Conservation (phyloP, 164 flowering plant genomes). For the Pachysandra terminalis region DNA sequence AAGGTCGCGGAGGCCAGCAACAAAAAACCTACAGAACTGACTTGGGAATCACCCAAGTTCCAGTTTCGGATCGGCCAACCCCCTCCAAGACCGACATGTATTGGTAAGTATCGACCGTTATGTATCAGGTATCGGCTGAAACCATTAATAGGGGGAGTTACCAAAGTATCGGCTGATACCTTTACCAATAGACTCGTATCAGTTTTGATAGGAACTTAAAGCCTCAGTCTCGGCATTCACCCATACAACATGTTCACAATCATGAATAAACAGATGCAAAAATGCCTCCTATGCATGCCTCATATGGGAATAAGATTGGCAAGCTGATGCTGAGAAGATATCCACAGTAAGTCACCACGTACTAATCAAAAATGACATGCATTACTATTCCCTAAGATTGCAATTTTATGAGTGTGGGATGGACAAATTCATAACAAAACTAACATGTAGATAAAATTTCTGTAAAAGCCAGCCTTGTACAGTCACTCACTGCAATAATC, state of each 20-base stretch:
- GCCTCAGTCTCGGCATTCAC: neutral
- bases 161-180: too few species aligned
- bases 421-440: neutral
- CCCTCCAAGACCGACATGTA: too few species aligned
- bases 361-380: too few species aligned
- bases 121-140: too few species aligned
- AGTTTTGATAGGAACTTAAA: too few species aligned
- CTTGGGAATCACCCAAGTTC: too few species aligned
- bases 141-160: too few species aligned
- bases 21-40: too few species aligned
- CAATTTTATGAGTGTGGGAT: neutral
- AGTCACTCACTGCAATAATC: constrained; percentile 73
- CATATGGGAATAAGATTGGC: neutral
- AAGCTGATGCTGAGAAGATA: neutral
- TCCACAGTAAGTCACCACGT: neutral
- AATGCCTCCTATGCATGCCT: neutral
- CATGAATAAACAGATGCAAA: neutral
- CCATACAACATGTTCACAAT: neutral
- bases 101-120: too few species aligned
- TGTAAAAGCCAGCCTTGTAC: neutral
- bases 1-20: too few species aligned
- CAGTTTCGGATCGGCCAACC: too few species aligned
- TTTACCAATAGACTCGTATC: too few species aligned
- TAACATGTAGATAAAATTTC: neutral
- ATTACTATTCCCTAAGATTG: neutral